Percentiles rank a stretch among this genome's conserved stretches.
Conservation (phyloP, 1,139 yeast species). For the Yamadazyma sp. region DNA sequence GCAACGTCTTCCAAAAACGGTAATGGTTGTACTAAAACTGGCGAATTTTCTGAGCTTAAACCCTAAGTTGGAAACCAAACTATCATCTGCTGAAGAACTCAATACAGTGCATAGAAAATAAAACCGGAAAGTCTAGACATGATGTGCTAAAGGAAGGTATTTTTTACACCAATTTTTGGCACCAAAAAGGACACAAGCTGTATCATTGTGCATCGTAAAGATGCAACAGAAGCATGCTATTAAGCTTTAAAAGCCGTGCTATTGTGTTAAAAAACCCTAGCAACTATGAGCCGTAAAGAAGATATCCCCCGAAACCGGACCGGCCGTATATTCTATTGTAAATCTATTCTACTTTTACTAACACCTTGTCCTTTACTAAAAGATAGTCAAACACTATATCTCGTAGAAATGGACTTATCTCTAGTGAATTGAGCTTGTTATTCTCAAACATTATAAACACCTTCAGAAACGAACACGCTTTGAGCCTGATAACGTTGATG, state of each 20-base stretch:
- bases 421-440: conserved; percentile 24
- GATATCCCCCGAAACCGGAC: no score
- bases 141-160: no score
- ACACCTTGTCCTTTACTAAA: conserved; percentile 25
- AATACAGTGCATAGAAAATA: no score
- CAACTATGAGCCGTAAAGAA: no score
- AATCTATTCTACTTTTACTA: conserved; percentile 13
- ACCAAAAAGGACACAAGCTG: no score
- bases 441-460: conserved; percentile 27
- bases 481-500: conserved; percentile 23
- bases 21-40: background rate
- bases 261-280: background rate
- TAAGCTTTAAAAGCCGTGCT: no score
- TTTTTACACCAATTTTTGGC: no score
- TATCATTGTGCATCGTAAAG: no score
- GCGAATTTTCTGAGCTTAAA: background rate
- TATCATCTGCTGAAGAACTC: no score
- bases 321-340: background rate
- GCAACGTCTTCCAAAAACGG: no score
- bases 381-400: conserved; percentile 30
- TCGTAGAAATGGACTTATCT: conserved; percentile 18
- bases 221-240: no score
- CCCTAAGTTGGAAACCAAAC: background rate
- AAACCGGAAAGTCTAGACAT: no score
- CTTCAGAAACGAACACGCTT: conserved; percentile 17